Evolutionary conservation across 352 stramenopile genomes (phyloP), one percentile per base, ranked within the genome.

Genomic region (Bremia lactucae): DNA sequence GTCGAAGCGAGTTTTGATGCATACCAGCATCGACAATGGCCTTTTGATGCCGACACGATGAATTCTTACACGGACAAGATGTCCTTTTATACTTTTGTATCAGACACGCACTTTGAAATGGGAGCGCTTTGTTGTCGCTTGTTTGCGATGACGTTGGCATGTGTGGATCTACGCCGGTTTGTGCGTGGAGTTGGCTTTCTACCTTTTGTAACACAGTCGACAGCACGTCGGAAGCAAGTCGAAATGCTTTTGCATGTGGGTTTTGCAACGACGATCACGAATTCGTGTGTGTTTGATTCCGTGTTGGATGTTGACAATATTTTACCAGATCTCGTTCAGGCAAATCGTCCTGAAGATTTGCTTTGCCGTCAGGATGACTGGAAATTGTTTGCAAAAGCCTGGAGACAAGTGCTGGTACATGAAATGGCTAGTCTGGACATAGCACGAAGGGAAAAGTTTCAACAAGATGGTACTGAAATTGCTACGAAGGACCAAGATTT

Each of bases 81-180:
- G 29, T 87, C 75, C 5, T 91, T 91, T 47, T 91, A 91, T 52
- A 86, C 75, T 42, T 86, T 87, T 35, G 64, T 91, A 6, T 83
- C 78, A 6, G 73, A 87, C 38, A 85, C 78, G 5, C 65, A 87
- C 28, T 73, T 73, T 1, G 73, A 91, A 47, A 78, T 91, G 11
- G 87, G 73, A 15, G 75, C 75, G 23, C 58, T 91, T 3, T 88
- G 78, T 37, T 91, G 75, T 26, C 69, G 78, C 3, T 42, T 91
- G 20, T 88, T 86, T 49, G 73, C 73, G 4, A 56, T 88, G 21
- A 68, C 72, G 11, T 41, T 91, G 40, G 49, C 73, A 14, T 76
- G 64, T 9, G 75, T 62, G 6, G 71, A 81, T 26, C 45, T 82
- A n/a, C 60, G 59, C 9, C 59, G 65, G 4, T 42, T 87, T 10